Conservation (phyloP, 1,284 basidiomycete genomes). For the Cryptococcus sp. region DNA sequence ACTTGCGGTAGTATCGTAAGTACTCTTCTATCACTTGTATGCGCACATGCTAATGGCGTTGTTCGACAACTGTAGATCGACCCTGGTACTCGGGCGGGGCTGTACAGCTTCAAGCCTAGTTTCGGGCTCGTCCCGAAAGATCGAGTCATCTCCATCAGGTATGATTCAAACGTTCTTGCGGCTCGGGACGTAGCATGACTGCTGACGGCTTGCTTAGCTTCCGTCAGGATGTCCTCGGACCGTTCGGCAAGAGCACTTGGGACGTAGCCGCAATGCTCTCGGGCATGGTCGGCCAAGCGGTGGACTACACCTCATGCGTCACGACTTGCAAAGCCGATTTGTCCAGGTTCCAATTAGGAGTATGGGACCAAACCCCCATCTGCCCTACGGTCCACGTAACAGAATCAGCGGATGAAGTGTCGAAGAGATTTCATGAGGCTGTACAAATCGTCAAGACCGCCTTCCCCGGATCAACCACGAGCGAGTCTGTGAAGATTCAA, state of each 20-base stretch:
- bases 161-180: background rate
- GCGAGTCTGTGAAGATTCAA: background rate
- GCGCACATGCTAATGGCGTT: background rate
- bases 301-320: background rate
- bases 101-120: conserved; percentile 30
- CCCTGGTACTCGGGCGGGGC: conserved; percentile 25
- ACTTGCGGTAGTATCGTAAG: conserved; percentile 13
- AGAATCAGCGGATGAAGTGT: background rate
- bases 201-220: conserved; percentile 7
- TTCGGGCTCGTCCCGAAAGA: conserved; percentile 21
- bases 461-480: too few species aligned
- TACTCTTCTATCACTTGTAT: background rate
- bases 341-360: background rate
- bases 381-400: background rate
- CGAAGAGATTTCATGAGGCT: too few species aligned
- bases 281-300: conserved; percentile 9
- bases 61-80: background rate
- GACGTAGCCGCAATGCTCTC: conserved; percentile 30
- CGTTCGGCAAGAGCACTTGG: conserved; percentile 32
- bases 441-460: too few species aligned
- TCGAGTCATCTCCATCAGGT: conserved; percentile 32
- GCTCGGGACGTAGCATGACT: too few species aligned
- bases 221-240: conserved; percentile 31
- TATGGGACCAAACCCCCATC: background rate
- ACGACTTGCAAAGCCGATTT: background rate